A percentile compares a stretch with the other conserved stretches of the same genome.
Evolutionary conservation across 2,329 filamentous ascomycete species (phyloP).

Genomic region (Dryadomyces quercivorus): DNA sequence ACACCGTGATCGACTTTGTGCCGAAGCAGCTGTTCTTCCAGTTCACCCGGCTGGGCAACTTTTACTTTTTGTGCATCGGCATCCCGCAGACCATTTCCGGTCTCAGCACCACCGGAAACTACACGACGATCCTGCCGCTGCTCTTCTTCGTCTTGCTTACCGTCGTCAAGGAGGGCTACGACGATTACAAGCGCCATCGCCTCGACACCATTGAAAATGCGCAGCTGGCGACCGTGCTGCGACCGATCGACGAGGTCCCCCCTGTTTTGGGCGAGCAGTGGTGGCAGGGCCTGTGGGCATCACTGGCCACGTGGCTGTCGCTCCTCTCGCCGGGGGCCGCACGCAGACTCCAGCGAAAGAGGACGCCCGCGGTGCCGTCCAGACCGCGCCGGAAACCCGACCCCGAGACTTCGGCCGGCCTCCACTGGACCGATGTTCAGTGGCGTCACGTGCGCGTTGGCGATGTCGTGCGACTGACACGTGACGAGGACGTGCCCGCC

Average conservation of each 20-base stretch:
- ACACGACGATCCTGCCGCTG: slow-evolving; percentile 61
- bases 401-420: slow-evolving; percentile 43
- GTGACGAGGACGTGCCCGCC: slow-evolving; percentile 72
- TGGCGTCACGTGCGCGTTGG: slow-evolving; percentile 38
- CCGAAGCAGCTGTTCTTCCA: slow-evolving; percentile 78
- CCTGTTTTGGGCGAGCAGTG: not conserved
- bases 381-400: not conserved
- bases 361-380: not conserved
- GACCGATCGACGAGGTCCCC: slow-evolving; percentile 9
- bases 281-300: not conserved
- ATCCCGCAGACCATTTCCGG: slow-evolving; percentile 73
- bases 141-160: slow-evolving; percentile 69
- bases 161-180: slow-evolving; percentile 76
- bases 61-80: slow-evolving; percentile 74
- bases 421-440: slow-evolving; percentile 36
- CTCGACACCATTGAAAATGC: slow-evolving; percentile 74
- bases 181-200: slow-evolving; percentile 68
- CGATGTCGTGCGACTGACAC: slow-evolving; percentile 34
- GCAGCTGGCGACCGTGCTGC: slow-evolving; percentile 32
- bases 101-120: slow-evolving; percentile 62
- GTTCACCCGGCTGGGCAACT: slow-evolving; percentile 77
- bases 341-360: not conserved
- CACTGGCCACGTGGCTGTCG: not conserved
- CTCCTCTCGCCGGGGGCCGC: too few species aligned
- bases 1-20: slow-evolving; percentile 73